Evolutionary conservation across 2,329 filamentous ascomycete species (phyloP).

Genomic region (Rhinocladiella mackenziei): DNA sequence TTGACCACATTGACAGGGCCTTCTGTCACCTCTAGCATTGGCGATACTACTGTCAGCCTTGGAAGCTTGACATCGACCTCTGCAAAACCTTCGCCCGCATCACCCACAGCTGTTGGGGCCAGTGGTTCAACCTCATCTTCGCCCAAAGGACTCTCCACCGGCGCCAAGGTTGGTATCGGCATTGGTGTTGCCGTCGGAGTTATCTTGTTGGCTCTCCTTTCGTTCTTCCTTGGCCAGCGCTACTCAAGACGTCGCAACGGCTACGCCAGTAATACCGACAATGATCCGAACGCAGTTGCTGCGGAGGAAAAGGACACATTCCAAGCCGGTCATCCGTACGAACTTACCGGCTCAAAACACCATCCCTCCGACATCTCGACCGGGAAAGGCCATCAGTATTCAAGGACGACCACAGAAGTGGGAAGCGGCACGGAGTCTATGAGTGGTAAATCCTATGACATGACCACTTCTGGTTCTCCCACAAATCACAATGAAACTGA

Average conservation of each 20-base stretch:
- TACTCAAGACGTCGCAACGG: constrained; percentile 13
- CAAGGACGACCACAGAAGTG: constrained; percentile 12
- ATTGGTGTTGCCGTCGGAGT: constrained; percentile 20
- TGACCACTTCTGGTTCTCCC: neutral
- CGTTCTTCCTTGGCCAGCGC: constrained; percentile 19
- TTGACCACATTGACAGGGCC: no score
- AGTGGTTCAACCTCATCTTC: constrained; percentile 8
- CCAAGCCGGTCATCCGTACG: constrained; percentile 21
- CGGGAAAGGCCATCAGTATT: constrained; percentile 9
- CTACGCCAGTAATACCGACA: neutral
- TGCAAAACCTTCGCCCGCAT: neutral
- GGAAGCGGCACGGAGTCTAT: constrained; percentile 8
- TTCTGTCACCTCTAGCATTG: neutral
- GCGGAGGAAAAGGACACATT: constrained; percentile 20
- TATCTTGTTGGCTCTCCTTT: constrained; percentile 9
- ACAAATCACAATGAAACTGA: constrained; percentile 1
- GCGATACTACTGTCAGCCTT: neutral
- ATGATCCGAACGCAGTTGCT: neutral
- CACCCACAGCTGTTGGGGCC: neutral
- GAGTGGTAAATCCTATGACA: constrained; percentile 10
- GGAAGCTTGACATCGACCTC: constrained; percentile 1
- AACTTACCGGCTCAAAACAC: constrained; percentile 5
- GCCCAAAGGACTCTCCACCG: constrained; percentile 17
- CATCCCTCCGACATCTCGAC: neutral
- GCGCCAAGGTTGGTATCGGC: constrained; percentile 24